Base-by-base conservation (phyloP, 192 early-diverging fungal genomes). In the Backusella mclennaniae region DNA sequence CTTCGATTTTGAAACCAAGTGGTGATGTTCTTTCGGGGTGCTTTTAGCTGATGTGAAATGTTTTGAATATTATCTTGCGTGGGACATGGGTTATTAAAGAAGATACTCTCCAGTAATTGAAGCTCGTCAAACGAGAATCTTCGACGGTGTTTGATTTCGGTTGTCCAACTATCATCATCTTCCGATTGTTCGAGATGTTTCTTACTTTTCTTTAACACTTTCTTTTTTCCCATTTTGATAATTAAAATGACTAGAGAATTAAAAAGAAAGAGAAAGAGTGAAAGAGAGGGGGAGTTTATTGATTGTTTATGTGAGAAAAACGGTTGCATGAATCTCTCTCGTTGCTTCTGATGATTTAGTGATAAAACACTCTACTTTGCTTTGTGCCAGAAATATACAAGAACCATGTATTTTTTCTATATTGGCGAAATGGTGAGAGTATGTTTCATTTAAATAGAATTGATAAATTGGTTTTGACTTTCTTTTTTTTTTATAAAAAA, bases 1-100 rank as follows among this genome's bases (percentile, higher is more conserved):
- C 78, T 63, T 59, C 73, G 38, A 41, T 79, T 79, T 49, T 79
- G 78, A 44, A 79, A 79, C 78, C 78, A 79, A 14, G 78, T 79
- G 8, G 78, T 70, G 29, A 79, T 63, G 8, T 53, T 74, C n/a
- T 68, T 66, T 17, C 73, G 44, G 4, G 78, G 66, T 15, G 78
- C 70, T 1, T 26, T 44, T 17, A 79, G 21, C 4, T 8, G 19
- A 35, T 79, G 35, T 0, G 78, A 68, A n/a, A 79, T 21, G 5
- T 9, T 26, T 35, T 75, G 73, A 1, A 79, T 35, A 19, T 53
- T 33, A 15, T 59, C 38, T 21, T 68, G 66, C 9, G 38, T 35
- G 6, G 78, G 78, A 41, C 59, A 75, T 2, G 23, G 15, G 2
- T 73, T 66, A 31, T 63, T 23, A 3, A 8, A 35, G 63, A 70